Evolutionary conservation across 192 early-diverging fungal species (phyloP).

Genomic region (Entomortierella lignicola): DNA sequence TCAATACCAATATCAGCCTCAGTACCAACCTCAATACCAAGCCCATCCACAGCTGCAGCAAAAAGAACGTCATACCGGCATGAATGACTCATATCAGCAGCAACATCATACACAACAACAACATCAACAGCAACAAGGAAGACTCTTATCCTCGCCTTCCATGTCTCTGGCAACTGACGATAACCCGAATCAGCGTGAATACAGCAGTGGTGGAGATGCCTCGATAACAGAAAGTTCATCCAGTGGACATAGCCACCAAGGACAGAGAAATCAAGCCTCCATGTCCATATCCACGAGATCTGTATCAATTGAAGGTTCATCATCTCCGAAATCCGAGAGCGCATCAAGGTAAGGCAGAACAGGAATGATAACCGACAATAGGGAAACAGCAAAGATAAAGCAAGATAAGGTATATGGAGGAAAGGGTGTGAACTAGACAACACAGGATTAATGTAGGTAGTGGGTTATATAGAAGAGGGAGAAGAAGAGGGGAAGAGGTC

Average conservation of each 20-base stretch:
- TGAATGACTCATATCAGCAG: constrained; percentile 3
- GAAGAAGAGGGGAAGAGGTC: too few relatives aligned
- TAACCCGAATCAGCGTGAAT: constrained; percentile 7
- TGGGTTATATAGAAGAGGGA: too few relatives aligned
- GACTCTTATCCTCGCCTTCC: constrained; percentile 14
- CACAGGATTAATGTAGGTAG: too few relatives aligned
- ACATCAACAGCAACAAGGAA: constrained; percentile 2
- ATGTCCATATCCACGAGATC: not conserved
- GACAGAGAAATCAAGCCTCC: constrained; percentile 15
- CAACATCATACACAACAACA: constrained; percentile 20
- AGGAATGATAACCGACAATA: not conserved
- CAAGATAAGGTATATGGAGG: not conserved
- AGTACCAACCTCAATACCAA: constrained; percentile 1
- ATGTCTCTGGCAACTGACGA: constrained; percentile 14
- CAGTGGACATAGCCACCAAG: constrained; percentile 4
- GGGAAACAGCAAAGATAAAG: not conserved
- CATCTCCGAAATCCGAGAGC: constrained; percentile 18
- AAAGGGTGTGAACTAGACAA: not conserved
- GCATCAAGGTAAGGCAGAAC: constrained; percentile 17
- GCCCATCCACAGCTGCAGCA: constrained; percentile 6
- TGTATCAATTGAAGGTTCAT: constrained; percentile 7
- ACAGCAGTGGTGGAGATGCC: not conserved
- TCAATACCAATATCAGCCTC: constrained; percentile 2
- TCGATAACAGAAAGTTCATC: constrained; percentile 3
- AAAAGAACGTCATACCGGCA: constrained; percentile 14